Conservation (phyloP, 495 filamentous ascomycete genomes). For the Amorphotheca resinae region DNA sequence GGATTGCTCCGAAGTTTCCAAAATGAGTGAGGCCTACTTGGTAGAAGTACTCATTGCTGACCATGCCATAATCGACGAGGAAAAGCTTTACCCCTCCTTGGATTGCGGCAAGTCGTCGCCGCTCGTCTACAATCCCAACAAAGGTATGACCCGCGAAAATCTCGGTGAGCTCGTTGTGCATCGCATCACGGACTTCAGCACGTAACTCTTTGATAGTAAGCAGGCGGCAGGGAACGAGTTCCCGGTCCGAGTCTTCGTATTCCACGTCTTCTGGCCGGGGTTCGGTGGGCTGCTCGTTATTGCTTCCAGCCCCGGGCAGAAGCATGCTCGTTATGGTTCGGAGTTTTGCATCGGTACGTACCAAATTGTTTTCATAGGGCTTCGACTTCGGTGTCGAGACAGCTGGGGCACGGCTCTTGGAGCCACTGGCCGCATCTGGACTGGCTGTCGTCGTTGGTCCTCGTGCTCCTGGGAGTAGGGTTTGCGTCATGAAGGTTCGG, state of each 20-base stretch:
- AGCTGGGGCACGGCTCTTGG: conserved; percentile 20
- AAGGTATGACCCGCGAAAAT: conserved; percentile 85
- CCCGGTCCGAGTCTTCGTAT: conserved; percentile 60
- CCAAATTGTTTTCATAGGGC: conserved; percentile 76
- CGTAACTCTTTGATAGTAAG: conserved; percentile 76
- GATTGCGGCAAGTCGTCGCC: conserved; percentile 75
- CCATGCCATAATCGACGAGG: conserved; percentile 85
- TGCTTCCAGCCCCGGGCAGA: conserved; percentile 24
- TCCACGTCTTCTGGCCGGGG: conserved; percentile 29
- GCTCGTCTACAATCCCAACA: conserved; percentile 84
- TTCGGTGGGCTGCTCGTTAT: conserved; percentile 9
- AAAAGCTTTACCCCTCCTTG: conserved; percentile 89
- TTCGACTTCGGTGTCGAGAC: conserved; percentile 35
- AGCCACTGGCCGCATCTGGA: conserved; percentile 21
- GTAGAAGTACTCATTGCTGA: conserved; percentile 89
- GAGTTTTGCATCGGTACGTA: conserved; percentile 79
- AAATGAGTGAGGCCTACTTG: conserved; percentile 94
- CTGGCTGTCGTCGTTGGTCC: conserved; percentile 24
- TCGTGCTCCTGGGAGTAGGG: conserved; percentile 59
- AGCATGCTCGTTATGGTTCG: conserved; percentile 98
- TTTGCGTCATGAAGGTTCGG: conserved; percentile 88
- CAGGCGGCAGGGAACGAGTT: conserved; percentile 52
- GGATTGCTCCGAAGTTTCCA: conserved; percentile 82
- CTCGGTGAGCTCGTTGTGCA: conserved; percentile 85
- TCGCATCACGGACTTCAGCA: conserved; percentile 62